phyloP scores from a whole-genome alignment of 2,329 filamentous ascomycete genomes.

The Trichophyton simii region DNA sequence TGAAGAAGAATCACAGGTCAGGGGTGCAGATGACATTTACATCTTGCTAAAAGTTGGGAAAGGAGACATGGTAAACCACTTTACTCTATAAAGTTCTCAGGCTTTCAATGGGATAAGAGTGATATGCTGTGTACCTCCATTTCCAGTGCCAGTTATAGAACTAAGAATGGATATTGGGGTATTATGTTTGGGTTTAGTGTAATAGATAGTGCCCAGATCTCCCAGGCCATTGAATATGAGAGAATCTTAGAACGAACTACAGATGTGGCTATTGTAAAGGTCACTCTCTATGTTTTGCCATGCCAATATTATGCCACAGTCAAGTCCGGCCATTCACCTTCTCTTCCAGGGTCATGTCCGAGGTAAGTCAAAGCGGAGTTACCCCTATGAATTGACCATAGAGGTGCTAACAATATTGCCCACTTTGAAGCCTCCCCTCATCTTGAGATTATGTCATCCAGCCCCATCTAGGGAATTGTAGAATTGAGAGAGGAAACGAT shows the following conservation, averaged over 20 bases:
- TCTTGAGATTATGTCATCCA: neutral
- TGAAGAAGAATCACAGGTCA: neutral
- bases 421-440: neutral
- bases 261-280: conserved; percentile 4
- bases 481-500: neutral
- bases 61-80: conserved; percentile 7
- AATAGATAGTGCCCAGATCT: neutral
- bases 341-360: neutral
- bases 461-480: neutral
- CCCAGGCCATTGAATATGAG: neutral
- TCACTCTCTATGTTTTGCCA: neutral
- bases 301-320: neutral
- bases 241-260: neutral
- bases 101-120: neutral
- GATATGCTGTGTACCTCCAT: neutral
- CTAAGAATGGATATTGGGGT: neutral
- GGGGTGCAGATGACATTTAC: conserved; percentile 7
- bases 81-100: conserved; percentile 8
- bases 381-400: neutral
- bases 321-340: neutral
- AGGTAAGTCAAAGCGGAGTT: neutral
- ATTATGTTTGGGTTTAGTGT: conserved; percentile 4
- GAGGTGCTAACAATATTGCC: neutral
- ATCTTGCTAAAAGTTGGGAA: conserved; percentile 5
- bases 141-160: neutral